These are phyloP conservation scores for Mortierella sp. DNA, from an alignment of 371 early-diverging fungal species.

Conservation along the genomic window DNA sequence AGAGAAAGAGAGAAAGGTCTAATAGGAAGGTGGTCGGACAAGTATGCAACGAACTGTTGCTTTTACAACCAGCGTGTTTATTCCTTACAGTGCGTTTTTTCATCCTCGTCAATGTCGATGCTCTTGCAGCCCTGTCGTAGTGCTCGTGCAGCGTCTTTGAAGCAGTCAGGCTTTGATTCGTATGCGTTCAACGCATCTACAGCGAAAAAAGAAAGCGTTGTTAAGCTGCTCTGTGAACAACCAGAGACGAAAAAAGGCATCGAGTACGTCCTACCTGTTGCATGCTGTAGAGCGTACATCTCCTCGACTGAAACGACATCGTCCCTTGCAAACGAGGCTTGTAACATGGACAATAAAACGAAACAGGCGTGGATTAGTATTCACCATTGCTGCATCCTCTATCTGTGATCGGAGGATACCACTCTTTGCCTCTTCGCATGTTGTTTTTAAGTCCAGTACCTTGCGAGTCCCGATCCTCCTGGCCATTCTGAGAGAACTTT, in stretches of 20 bases:
- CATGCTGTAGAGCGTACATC: conserved; percentile 23
- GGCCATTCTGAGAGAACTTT: neutral
- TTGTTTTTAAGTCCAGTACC: neutral
- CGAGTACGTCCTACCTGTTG: conserved; percentile 17
- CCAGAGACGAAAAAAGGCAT: neutral
- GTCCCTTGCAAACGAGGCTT: conserved; percentile 14
- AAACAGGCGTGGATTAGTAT: neutral
- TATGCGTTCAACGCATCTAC: conserved; percentile 39
- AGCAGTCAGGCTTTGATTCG: conserved; percentile 38
- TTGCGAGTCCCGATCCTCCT: neutral
- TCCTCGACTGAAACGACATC: conserved; percentile 21
- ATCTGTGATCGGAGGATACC: neutral
- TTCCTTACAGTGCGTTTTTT: conserved; percentile 40
- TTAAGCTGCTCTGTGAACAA: neutral
- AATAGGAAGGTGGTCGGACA: neutral
- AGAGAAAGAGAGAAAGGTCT: neutral
- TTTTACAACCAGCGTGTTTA: neutral
- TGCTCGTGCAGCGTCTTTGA: conserved; percentile 36
- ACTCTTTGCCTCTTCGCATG: neutral
- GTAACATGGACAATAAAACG: neutral
- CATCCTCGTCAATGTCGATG: conserved; percentile 40
- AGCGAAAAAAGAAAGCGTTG: neutral
- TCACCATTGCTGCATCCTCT: neutral
- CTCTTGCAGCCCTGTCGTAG: conserved; percentile 35
- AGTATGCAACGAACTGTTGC: neutral